These are phyloP conservation scores for Botrytis sinoallii DNA, from an alignment of 2,329 filamentous ascomycete species.

Conservation along the genomic window DNA sequence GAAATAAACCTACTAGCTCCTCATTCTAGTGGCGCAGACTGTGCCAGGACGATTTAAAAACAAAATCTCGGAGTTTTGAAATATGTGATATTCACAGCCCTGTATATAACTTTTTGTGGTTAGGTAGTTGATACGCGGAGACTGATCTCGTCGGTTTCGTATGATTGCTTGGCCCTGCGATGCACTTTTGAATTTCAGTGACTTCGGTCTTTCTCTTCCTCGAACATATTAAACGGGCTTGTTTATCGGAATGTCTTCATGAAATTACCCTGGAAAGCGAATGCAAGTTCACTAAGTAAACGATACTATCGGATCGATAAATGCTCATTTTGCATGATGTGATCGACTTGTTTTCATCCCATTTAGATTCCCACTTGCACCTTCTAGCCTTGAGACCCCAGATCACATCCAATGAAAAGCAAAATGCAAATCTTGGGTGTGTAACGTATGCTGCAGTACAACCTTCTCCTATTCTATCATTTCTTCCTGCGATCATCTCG, in stretches of 20 bases:
- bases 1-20: neutral
- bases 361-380: neutral
- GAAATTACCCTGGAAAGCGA: neutral
- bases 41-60: neutral
- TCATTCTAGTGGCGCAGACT: neutral
- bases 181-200: neutral
- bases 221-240: neutral
- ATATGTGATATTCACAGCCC: neutral
- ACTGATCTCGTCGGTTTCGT: neutral
- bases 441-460: neutral
- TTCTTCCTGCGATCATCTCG: neutral
- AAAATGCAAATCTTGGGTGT: neutral
- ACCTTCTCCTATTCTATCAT: too few relatives aligned
- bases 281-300: neutral
- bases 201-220: neutral
- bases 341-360: neutral
- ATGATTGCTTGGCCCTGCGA: neutral
- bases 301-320: neutral
- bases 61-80: neutral
- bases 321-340: neutral
- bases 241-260: neutral
- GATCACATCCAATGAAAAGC: neutral
- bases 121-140: neutral
- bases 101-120: neutral
- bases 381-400: neutral